Conservation (phyloP, 768 basidiomycete species). For the Royoungia palumana region DNA sequence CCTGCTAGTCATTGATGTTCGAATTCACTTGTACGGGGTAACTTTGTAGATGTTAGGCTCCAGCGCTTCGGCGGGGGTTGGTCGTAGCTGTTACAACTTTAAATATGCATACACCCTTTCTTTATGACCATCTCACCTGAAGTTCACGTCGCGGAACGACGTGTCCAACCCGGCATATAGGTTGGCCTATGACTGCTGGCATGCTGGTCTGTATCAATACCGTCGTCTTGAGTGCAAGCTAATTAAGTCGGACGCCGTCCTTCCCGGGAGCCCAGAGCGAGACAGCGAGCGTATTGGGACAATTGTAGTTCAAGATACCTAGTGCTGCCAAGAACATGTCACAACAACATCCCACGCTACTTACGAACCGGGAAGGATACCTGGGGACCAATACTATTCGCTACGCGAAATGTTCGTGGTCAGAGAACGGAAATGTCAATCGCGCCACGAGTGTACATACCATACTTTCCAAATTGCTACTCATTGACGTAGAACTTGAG, state of each 20-base stretch:
- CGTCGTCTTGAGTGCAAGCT: slow-evolving; percentile 37
- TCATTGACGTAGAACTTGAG: slow-evolving; percentile 26
- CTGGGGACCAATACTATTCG: slow-evolving; percentile 26
- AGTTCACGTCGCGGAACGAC: slow-evolving; percentile 14
- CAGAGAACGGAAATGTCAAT: not conserved
- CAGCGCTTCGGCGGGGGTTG: too few species aligned
- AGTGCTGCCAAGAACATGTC: not conserved
- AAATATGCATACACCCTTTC: too few species aligned
- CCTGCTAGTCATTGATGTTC: too few species aligned
- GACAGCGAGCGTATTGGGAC: slow-evolving; percentile 45
- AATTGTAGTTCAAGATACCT: slow-evolving; percentile 49
- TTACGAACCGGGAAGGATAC: slow-evolving; percentile 25
- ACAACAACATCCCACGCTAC: slow-evolving; percentile 8
- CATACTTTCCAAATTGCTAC: slow-evolving; percentile 27
- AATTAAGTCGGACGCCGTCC: slow-evolving; percentile 41
- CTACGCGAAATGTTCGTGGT: slow-evolving; percentile 1
- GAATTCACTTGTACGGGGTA: too few species aligned
- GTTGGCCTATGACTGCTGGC: slow-evolving; percentile 23
- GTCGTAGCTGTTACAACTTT: too few species aligned
- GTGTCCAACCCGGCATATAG: slow-evolving; percentile 26
- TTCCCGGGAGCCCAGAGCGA: slow-evolving; percentile 45
- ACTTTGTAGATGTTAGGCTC: too few species aligned
- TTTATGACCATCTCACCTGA: not conserved
- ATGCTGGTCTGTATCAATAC: slow-evolving; percentile 28
- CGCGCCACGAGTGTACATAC: slow-evolving; percentile 1